phyloP scores from a whole-genome alignment of 140 eudicot genomes.

The Oenanthe javanica region DNA sequence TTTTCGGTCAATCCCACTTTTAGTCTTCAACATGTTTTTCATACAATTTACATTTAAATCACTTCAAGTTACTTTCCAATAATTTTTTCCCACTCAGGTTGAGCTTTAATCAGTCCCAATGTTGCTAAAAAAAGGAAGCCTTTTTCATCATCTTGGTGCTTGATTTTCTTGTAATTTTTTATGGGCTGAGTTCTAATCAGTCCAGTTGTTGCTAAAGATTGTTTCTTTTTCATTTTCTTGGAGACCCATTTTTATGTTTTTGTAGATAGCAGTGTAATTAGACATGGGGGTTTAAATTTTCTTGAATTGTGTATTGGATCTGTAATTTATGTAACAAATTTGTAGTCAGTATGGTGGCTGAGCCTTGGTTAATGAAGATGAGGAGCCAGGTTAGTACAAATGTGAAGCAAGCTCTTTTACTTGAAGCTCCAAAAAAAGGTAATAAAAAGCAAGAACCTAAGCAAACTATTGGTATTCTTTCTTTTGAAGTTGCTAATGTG shows the following conservation, averaged over 20 bases:
- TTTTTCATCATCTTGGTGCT: not conserved
- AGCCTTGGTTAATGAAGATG: constrained; percentile 63
- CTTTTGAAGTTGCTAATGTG: constrained; percentile 86
- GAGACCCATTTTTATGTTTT: not conserved
- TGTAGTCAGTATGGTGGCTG: constrained; percentile 56
- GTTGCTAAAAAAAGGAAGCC: not conserved
- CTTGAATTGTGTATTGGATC: not conserved
- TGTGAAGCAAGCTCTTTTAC: constrained; percentile 55
- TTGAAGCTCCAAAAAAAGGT: constrained; percentile 36
- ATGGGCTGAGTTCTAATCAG: not conserved
- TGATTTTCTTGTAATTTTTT: not conserved
- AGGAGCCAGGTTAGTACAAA: constrained; percentile 68
- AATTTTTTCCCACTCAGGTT: not conserved
- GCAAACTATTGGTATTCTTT: constrained; percentile 57
- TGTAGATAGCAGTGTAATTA: not conserved
- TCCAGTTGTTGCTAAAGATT: not conserved
- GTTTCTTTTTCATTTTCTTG: not conserved
- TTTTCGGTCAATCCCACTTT: no score
- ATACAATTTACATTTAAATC: not conserved
- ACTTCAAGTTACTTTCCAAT: not conserved
- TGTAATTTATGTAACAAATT: not conserved
- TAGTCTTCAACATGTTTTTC: not conserved
- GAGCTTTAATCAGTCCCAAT: not conserved
- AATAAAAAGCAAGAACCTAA: constrained; percentile 29
- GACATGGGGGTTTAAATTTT: constrained; percentile 14